phyloP scores from a whole-genome alignment of 1,284 basidiomycete genomes.

The Malassezia pachydermatis region DNA sequence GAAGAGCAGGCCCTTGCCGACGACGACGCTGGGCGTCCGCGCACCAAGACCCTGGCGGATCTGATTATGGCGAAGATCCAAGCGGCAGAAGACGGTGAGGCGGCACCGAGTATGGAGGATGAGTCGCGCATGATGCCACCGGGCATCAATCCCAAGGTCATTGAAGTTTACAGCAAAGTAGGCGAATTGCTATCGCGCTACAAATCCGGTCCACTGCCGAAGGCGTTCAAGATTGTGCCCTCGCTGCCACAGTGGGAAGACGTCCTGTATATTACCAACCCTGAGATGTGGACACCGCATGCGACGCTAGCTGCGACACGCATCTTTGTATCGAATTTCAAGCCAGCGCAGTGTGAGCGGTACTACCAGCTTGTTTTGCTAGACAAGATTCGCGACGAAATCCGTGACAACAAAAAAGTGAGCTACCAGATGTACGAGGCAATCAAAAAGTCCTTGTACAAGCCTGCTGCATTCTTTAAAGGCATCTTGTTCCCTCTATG shows the following conservation, averaged over 20 bases:
- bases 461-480: conserved; percentile 97
- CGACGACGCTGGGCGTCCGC: conserved; percentile 21
- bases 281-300: conserved; percentile 89
- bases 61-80: conserved; percentile 86
- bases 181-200: conserved; percentile 78
- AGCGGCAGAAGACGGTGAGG: conserved; percentile 53
- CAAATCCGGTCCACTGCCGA: conserved; percentile 89
- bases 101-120: conserved; percentile 18
- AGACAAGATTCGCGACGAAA: conserved; percentile 82
- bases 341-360: conserved; percentile 85
- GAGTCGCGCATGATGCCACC: conserved; percentile 52
- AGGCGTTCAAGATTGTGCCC: conserved; percentile 96
- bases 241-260: conserved; percentile 92
- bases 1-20: conserved; percentile 17
- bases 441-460: conserved; percentile 82
- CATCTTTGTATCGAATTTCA: conserved; percentile 94
- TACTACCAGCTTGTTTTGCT: conserved; percentile 86
- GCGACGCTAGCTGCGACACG: conserved; percentile 86
- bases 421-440: conserved; percentile 89
- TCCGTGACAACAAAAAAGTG: conserved; percentile 67
- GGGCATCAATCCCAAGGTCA: conserved; percentile 88
- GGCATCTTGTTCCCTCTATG: conserved; percentile 92
- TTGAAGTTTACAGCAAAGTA: conserved; percentile 87
- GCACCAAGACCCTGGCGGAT: conserved; percentile 61
- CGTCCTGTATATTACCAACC: conserved; percentile 81